Evolutionary conservation across 2,329 filamentous ascomycete species (phyloP).

Genomic region (Pseudodiploospora longispora): DNA sequence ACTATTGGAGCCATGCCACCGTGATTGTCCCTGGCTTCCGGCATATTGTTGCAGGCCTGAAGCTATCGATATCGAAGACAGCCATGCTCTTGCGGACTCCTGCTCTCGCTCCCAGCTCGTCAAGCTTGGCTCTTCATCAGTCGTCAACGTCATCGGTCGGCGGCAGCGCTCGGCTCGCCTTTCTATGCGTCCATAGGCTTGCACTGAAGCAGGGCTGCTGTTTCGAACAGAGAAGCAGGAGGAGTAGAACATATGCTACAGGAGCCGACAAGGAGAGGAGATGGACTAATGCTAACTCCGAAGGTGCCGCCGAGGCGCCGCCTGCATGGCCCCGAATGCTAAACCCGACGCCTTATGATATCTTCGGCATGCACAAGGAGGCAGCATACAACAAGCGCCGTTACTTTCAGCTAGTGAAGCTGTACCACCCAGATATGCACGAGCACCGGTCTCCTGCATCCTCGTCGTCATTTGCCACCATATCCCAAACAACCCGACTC

Average conservation of each 20-base stretch:
- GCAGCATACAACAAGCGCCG: conserved; percentile 72
- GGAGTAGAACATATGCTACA: conserved; percentile 4
- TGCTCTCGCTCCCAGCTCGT: too few relatives aligned
- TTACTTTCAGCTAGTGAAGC: conserved; percentile 88
- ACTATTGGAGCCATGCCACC: too few relatives aligned
- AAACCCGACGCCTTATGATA: conserved; percentile 79
- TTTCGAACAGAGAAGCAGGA: not conserved
- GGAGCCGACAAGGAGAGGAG: not conserved
- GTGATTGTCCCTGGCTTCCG: too few relatives aligned
- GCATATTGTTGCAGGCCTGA: too few relatives aligned
- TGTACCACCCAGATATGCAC: conserved; percentile 83
- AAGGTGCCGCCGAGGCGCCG: conserved; percentile 3
- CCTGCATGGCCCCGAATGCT: conserved; percentile 38
- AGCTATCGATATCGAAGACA: too few relatives aligned
- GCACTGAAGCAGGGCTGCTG: too few relatives aligned
- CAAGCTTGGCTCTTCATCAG: too few relatives aligned
- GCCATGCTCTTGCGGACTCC: too few relatives aligned
- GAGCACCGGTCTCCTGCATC: conserved; percentile 13
- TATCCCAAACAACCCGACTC: conserved; percentile 46
- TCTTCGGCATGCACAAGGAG: conserved; percentile 54
- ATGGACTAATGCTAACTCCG: conserved; percentile 2
- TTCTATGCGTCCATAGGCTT: not conserved
- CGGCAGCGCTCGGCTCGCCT: not conserved
- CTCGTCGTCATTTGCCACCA: not conserved
- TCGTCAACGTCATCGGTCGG: too few relatives aligned